Evolutionary conservation across 768 basidiomycete species (phyloP), one percentile per base, ranked within the genome.

Genomic region (Boletus eberwhitei): DNA sequence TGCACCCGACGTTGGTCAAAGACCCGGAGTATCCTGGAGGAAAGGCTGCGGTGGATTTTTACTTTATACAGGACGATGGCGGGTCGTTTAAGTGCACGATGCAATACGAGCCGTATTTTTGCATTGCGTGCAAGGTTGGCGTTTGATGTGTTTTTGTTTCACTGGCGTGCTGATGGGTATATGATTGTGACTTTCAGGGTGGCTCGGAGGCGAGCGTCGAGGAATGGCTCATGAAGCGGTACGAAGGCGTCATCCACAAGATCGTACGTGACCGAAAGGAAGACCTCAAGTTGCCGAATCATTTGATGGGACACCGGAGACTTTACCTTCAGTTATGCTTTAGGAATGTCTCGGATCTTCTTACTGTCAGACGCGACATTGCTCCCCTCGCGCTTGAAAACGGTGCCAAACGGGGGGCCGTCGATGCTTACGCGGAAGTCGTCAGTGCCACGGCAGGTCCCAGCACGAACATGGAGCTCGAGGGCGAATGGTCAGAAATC

Each of bases 351-450:
- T 84, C 87, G 1, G 96, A 98, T 66, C 84, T 99, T 8, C 83
- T 97, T 50, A 64, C 83, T 2, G 92, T 98, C 34, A 81, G 94
- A 54, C 84, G 93, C 47, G 96, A 98, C 32, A 73, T 99, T 37
- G 78, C 92, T 42, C 95, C 97, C 1, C 80, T 98, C 39, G 96
- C 94, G 2, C 81, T 87, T 17, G 85, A 89, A 39, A 99, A 99
- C 58, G 82, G 88, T 53, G 88, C 93, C 5, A 97, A 96, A 74
- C 85, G 95, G 24, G 88, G 90, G 63, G 96, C 97, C 0, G 87
- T 98, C 13, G 97, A 98, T 69, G 94, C 94, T 5, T 99, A 98
- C 64, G 97, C 97, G 3, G 97, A 99, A 64, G 93, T 98, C 21
- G 84, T 99, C 57, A 87, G 83, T 57, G 86, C 85, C 7, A 85